Percentiles rank a stretch among this genome's conserved stretches.
Evolutionary conservation across 1,284 basidiomycete genomes (phyloP).

Genomic region (Rhodotorula sp.): DNA sequence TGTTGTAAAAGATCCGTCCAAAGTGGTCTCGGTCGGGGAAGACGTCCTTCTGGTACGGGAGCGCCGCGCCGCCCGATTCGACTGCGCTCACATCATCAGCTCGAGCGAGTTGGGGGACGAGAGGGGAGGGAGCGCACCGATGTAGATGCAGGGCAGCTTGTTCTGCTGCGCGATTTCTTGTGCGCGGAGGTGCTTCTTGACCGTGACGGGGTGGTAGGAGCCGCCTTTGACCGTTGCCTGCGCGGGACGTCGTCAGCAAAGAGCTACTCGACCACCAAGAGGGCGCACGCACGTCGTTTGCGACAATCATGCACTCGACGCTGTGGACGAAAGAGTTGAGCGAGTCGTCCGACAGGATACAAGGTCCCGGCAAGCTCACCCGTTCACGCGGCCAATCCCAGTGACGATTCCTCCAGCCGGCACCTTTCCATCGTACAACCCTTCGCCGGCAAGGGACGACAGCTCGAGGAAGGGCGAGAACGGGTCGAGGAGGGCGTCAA

Average conservation of each 20-base stretch:
- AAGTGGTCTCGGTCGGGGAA: constrained; percentile 92
- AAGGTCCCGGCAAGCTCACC: constrained; percentile 1
- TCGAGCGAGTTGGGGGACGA: background rate
- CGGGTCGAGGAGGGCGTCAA: constrained; percentile 72
- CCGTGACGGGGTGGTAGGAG: constrained; percentile 87
- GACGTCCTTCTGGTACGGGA: constrained; percentile 71
- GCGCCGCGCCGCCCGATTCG: constrained; percentile 88
- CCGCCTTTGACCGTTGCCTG: constrained; percentile 78
- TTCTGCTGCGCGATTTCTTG: constrained; percentile 91
- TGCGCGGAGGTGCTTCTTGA: constrained; percentile 92
- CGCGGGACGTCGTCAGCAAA: background rate
- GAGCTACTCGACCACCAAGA: too few relatives aligned
- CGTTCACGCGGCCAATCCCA: constrained; percentile 69
- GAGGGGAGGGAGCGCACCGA: constrained; percentile 58
- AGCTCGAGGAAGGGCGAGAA: constrained; percentile 88
- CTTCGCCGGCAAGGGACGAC: constrained; percentile 79
- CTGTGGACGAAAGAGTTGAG: constrained; percentile 11
- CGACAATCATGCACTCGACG: constrained; percentile 80
- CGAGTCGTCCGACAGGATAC: too few relatives aligned
- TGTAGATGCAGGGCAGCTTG: constrained; percentile 84
- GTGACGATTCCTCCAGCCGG: constrained; percentile 90
- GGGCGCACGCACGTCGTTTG: constrained; percentile 83
- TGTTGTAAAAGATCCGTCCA: constrained; percentile 94
- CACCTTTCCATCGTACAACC: constrained; percentile 76
- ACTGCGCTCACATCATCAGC: constrained; percentile 55